Conservation (phyloP, 148 eudicot species). For the Cornus kousa region DNA sequence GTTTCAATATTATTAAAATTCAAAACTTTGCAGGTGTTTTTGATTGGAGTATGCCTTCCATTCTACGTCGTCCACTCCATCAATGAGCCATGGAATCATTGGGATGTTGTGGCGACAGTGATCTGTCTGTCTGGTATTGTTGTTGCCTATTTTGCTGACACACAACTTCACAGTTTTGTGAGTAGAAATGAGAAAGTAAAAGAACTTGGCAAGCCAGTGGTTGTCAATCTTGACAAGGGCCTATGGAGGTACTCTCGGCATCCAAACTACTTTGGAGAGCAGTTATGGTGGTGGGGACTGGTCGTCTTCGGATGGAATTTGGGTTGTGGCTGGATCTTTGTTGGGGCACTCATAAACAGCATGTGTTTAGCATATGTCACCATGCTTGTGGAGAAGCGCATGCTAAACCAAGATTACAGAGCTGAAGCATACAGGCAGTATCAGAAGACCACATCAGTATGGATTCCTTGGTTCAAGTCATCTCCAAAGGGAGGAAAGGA, state of each 20-base stretch:
- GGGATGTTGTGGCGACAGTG: constrained; percentile 56
- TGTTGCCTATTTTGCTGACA: constrained; percentile 71
- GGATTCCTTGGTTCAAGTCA: constrained; percentile 87
- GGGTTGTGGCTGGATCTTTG: constrained; percentile 54
- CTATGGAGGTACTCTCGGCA: constrained; percentile 86
- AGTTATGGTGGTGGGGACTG: constrained; percentile 98
- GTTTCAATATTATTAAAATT: neutral
- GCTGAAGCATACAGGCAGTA: constrained; percentile 67
- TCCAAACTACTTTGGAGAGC: constrained; percentile 96
- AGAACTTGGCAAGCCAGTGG: constrained; percentile 41
- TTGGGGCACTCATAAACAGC: constrained; percentile 68
- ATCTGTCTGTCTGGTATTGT: constrained; percentile 60
- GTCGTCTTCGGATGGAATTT: constrained; percentile 73
- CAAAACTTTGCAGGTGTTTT: constrained; percentile 49
- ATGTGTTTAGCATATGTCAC: constrained; percentile 82
- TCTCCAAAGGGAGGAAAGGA: constrained; percentile 42
- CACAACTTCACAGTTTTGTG: constrained; percentile 66
- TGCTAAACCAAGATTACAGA: constrained; percentile 60
- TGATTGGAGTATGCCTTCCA: constrained; percentile 71
- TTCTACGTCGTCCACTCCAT: constrained; percentile 64
- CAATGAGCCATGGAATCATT: constrained; percentile 49
- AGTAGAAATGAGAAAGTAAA: constrained; percentile 48
- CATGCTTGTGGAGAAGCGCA: constrained; percentile 71
- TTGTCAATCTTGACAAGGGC: constrained; percentile 62
- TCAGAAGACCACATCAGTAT: constrained; percentile 80